Conservation (phyloP, 2,329 filamentous ascomycete species). For the Trichophyton schoenleinii region DNA sequence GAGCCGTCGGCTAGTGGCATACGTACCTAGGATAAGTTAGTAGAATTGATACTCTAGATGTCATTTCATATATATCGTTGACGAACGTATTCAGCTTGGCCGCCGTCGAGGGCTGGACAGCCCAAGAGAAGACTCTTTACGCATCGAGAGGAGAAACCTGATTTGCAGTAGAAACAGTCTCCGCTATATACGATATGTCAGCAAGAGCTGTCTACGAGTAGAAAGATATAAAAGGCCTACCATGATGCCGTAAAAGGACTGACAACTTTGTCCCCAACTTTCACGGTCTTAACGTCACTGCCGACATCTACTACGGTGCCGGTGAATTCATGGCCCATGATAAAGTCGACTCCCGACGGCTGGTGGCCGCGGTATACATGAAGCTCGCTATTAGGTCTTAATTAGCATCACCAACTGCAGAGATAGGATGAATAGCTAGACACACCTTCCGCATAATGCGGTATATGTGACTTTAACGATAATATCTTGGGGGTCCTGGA, state of each 20-base stretch:
- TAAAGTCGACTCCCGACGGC: slow-evolving; percentile 50
- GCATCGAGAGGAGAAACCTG: slow-evolving; percentile 66
- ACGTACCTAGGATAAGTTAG: slow-evolving; percentile 39
- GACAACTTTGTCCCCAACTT: slow-evolving; percentile 66
- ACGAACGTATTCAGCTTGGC: slow-evolving; percentile 62
- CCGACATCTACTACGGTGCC: slow-evolving; percentile 60
- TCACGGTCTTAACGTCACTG: slow-evolving; percentile 52
- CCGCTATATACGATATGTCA: slow-evolving; percentile 32
- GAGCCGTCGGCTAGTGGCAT: slow-evolving; percentile 72
- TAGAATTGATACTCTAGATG: not conserved
- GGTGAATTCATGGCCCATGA: slow-evolving; percentile 73
- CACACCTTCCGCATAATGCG: slow-evolving; percentile 76
- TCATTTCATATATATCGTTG: not conserved
- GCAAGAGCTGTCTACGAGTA: not conserved
- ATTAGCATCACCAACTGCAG: not conserved
- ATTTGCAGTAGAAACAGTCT: slow-evolving; percentile 73
- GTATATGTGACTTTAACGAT: slow-evolving; percentile 74
- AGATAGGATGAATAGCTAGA: slow-evolving; percentile 12
- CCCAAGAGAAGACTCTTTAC: slow-evolving; percentile 59
- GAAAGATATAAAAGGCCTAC: slow-evolving; percentile 27
- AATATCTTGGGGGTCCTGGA: slow-evolving; percentile 60
- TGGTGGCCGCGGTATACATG: slow-evolving; percentile 79
- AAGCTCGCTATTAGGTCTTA: slow-evolving; percentile 49
- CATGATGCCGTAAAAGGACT: slow-evolving; percentile 74
- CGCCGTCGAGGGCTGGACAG: slow-evolving; percentile 55